Percentiles rank a stretch among this genome's conserved stretches.
These are phyloP conservation scores for Trichophyton rubrum DNA, from an alignment of 2,329 filamentous ascomycete genomes.

Conservation along the genomic window DNA sequence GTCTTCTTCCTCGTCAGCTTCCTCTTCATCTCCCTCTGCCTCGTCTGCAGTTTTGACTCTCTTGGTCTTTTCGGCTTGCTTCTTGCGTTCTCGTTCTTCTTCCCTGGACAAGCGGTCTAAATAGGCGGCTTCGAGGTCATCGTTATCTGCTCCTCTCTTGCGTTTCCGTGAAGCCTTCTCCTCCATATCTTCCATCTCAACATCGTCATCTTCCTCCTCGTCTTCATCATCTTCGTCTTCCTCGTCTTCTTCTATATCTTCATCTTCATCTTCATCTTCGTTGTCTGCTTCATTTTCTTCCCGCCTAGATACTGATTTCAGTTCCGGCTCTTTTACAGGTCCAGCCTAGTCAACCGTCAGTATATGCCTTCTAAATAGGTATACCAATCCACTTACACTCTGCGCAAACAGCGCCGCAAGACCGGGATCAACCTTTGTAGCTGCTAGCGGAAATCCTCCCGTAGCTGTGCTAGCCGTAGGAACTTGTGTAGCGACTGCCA, in stretches of 20 bases:
- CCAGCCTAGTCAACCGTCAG: constrained; percentile 21
- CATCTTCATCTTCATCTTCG: constrained; percentile 19
- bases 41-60: constrained; percentile 27
- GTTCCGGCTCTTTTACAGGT: constrained; percentile 28
- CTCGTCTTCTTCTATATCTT: constrained; percentile 23
- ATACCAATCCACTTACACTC: constrained; percentile 46
- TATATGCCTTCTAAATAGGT: neutral
- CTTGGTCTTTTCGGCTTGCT: constrained; percentile 26
- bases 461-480: constrained; percentile 13
- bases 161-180: constrained; percentile 39
- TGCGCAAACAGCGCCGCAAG: constrained; percentile 58
- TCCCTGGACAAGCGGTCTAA: constrained; percentile 35
- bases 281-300: constrained; percentile 20
- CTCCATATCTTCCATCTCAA: constrained; percentile 21
- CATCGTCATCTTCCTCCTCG: neutral
- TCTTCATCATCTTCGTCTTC: constrained; percentile 44
- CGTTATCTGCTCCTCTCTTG: constrained; percentile 41
- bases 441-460: constrained; percentile 17
- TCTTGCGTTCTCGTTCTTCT: constrained; percentile 26
- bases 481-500: constrained; percentile 6
- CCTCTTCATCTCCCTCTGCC: constrained; percentile 33
- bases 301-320: neutral
- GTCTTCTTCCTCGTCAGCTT: constrained; percentile 29
- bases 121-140: constrained; percentile 33
- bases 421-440: constrained; percentile 54